Percentiles rank a stretch among this genome's conserved stretches.
Evolutionary conservation across 2,329 filamentous ascomycete genomes (phyloP).

Genomic region (Ophiostoma populinum): DNA sequence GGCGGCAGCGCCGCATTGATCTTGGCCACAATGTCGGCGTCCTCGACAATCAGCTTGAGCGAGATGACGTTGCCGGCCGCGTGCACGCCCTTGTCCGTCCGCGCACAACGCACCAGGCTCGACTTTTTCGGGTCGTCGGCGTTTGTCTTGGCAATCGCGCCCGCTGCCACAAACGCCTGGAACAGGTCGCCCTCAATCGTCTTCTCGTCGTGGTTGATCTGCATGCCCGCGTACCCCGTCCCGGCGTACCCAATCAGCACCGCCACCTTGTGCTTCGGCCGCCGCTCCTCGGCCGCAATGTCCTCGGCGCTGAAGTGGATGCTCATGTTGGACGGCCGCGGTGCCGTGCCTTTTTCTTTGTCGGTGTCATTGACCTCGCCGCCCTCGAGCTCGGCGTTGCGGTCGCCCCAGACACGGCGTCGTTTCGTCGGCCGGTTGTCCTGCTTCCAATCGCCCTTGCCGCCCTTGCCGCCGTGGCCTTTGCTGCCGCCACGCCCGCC

Average conservation of each 20-base stretch:
- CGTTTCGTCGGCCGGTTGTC: constrained; percentile 8
- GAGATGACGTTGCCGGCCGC: constrained; percentile 92
- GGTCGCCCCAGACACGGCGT: constrained; percentile 4
- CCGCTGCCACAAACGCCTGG: constrained; percentile 73
- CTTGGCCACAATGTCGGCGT: constrained; percentile 69
- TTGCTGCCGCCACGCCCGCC: constrained; percentile 2
- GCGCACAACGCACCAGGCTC: constrained; percentile 78
- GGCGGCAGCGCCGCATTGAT: constrained; percentile 74
- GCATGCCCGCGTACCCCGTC: constrained; percentile 94
- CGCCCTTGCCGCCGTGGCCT: constrained; percentile 1
- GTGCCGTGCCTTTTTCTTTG: constrained; percentile 10
- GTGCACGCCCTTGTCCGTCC: constrained; percentile 95
- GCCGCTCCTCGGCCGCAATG: constrained; percentile 67
- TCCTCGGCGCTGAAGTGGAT: constrained; percentile 55
- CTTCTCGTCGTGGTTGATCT: constrained; percentile 66
- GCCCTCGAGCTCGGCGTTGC: constrained; percentile 2
- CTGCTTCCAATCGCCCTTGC: constrained; percentile 1
- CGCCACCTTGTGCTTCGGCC: constrained; percentile 87
- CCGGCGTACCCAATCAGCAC: constrained; percentile 92
- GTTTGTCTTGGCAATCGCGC: constrained; percentile 92
- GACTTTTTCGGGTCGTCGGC: constrained; percentile 95
- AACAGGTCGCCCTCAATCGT: constrained; percentile 96
- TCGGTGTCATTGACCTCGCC: constrained; percentile 19
- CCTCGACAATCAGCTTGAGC: constrained; percentile 88
- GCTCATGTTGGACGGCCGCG: constrained; percentile 32